Percentiles rank a stretch among this genome's conserved stretches.
Conservation (phyloP, 176 grass and related monocot species). For the Tillandsia leiboldiana region DNA sequence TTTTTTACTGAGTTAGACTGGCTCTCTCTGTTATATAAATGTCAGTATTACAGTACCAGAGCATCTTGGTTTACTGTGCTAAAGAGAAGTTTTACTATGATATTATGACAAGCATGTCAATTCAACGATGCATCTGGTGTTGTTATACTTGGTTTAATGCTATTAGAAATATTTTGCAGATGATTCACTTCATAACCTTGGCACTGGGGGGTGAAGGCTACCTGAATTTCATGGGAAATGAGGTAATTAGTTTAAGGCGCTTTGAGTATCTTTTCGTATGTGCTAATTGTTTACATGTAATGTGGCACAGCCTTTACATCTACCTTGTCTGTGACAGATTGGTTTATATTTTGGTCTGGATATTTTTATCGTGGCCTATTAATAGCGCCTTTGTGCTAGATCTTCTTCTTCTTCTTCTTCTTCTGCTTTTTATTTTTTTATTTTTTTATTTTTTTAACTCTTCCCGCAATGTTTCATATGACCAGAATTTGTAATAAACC, state of each 20-base stretch:
- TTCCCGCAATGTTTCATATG: too few relatives aligned
- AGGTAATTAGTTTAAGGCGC: slow-evolving; percentile 35
- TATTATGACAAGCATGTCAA: too few relatives aligned
- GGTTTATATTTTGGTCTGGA: too few relatives aligned
- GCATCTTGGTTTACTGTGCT: background rate
- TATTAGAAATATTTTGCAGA: slow-evolving; percentile 34
- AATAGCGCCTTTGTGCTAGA: too few relatives aligned
- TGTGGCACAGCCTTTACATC: too few relatives aligned
- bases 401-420: too few relatives aligned
- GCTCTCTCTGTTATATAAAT: background rate
- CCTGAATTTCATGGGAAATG: slow-evolving; percentile 99
- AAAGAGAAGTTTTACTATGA: background rate
- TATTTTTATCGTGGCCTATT: too few relatives aligned
- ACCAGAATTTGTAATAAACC: too few relatives aligned
- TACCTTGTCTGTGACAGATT: too few relatives aligned
- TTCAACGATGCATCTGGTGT: background rate
- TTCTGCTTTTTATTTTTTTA: too few relatives aligned
- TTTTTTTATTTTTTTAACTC: too few relatives aligned
- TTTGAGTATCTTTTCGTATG: background rate
- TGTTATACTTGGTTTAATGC: background rate
- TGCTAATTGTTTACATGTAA: slow-evolving; percentile 4
- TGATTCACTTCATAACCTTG: slow-evolving; percentile 98
- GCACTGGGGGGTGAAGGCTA: slow-evolving; percentile 91
- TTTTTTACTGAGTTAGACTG: background rate
- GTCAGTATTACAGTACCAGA: background rate